phyloP scores from a whole-genome alignment of 2,329 filamentous ascomycete genomes.

The Emmonsia crescens region DNA sequence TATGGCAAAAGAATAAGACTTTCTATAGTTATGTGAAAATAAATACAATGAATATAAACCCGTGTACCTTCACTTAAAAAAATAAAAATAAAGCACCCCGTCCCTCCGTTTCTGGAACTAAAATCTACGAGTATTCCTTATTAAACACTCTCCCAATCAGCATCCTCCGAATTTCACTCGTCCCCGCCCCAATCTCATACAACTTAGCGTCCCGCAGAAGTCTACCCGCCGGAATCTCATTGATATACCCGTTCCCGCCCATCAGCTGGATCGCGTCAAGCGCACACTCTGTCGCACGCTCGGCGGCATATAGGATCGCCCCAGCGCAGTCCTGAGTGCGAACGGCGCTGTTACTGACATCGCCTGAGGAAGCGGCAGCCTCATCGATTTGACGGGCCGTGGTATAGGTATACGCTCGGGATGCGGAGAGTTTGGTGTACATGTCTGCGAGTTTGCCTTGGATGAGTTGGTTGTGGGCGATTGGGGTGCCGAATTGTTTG shows the following conservation, averaged over 20 bases:
- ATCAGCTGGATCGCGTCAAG: conserved; percentile 57
- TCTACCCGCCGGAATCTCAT: conserved; percentile 84
- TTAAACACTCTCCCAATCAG: conserved; percentile 90
- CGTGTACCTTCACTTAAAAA: neutral
- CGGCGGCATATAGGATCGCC: conserved; percentile 84
- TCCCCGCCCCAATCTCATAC: conserved; percentile 95
- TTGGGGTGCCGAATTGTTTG: conserved; percentile 76
- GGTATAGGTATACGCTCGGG: conserved; percentile 74
- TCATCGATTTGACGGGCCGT: conserved; percentile 75
- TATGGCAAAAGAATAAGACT: too few relatives aligned
- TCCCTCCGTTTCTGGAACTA: neutral
- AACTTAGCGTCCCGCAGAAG: conserved; percentile 68
- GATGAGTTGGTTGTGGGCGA: conserved; percentile 85
- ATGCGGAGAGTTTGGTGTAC: conserved; percentile 86
- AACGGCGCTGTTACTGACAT: conserved; percentile 37
- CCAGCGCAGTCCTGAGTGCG: conserved; percentile 88
- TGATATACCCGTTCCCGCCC: conserved; percentile 91
- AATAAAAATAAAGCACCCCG: neutral
- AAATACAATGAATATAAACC: neutral
- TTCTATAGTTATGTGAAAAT: neutral
- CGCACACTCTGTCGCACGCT: conserved; percentile 72
- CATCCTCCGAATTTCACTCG: conserved; percentile 86
- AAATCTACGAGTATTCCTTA: conserved; percentile 49
- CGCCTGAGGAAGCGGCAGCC: conserved; percentile 34
- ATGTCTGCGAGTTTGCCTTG: conserved; percentile 93